A percentile compares a stretch with the other conserved stretches of the same genome.
These are phyloP conservation scores for Penicillium decumbens DNA, from an alignment of 2,329 filamentous ascomycete genomes.

Conservation along the genomic window DNA sequence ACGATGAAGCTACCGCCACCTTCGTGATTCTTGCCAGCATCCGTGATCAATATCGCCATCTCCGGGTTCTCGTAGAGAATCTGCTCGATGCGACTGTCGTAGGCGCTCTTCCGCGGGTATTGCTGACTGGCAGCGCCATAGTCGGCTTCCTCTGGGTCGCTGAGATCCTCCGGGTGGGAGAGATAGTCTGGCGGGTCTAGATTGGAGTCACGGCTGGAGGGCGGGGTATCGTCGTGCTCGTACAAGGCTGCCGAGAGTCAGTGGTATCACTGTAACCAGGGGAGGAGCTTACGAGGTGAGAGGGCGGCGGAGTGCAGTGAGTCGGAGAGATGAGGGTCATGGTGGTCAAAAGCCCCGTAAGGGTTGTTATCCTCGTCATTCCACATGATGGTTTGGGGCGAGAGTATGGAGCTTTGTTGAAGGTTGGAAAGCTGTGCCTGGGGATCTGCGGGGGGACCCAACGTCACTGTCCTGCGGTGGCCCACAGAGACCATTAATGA, in stretches of 20 bases:
- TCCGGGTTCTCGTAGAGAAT: constrained; percentile 93
- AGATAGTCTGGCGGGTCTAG: constrained; percentile 59
- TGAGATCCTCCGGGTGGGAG: constrained; percentile 51
- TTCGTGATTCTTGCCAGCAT: constrained; percentile 92
- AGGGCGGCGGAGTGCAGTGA: constrained; percentile 56
- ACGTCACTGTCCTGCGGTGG: constrained; percentile 16
- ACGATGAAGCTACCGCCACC: constrained; percentile 91
- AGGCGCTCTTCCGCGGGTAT: constrained; percentile 66
- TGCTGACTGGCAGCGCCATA: constrained; percentile 46
- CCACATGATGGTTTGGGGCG: constrained; percentile 65
- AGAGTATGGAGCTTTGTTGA: constrained; percentile 1
- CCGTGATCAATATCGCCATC: constrained; percentile 82
- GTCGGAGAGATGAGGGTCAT: constrained; percentile 70
- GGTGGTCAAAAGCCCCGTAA: constrained; percentile 87
- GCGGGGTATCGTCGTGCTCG: constrained; percentile 58
- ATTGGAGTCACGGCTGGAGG: constrained; percentile 67
- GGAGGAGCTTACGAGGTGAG: constrained; percentile 48
- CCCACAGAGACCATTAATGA: constrained; percentile 1
- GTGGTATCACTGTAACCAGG: constrained; percentile 1
- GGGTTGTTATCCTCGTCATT: constrained; percentile 99
- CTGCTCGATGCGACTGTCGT: constrained; percentile 94
- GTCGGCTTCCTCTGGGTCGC: constrained; percentile 57
- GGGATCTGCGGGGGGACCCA: constrained; percentile 24
- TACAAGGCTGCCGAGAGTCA: constrained; percentile 45
- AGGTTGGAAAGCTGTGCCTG: constrained; percentile 21